Conservation (phyloP, 2,329 filamentous ascomycete species). For the Diplodia sapinea region DNA sequence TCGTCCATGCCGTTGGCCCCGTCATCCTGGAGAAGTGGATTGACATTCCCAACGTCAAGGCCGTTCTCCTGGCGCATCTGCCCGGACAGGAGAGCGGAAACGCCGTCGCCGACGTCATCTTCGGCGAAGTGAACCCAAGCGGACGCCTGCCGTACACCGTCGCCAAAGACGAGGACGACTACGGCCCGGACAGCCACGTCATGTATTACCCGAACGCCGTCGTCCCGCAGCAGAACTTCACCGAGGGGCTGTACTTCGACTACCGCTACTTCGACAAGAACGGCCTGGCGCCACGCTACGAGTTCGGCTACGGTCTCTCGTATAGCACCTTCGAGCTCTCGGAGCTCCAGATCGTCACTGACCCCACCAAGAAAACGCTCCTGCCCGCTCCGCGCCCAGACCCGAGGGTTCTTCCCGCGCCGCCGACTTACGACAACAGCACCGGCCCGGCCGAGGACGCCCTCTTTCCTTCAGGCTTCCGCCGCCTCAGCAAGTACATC, state of each 20-base stretch:
- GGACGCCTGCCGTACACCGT: slow-evolving; percentile 49
- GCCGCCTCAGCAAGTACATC: slow-evolving; percentile 70
- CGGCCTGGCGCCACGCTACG: slow-evolving; percentile 40
- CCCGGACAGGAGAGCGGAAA: slow-evolving; percentile 52
- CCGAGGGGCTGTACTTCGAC: slow-evolving; percentile 60
- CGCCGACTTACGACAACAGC: slow-evolving; percentile 38
- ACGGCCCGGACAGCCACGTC: slow-evolving; percentile 39
- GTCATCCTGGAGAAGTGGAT: slow-evolving; percentile 82
- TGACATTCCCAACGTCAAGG: slow-evolving; percentile 57
- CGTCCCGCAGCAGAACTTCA: slow-evolving; percentile 56
- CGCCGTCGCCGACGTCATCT: slow-evolving; percentile 49
- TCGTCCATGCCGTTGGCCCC: slow-evolving; percentile 85
- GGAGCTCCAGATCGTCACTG: slow-evolving; percentile 41
- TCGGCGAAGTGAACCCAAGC: slow-evolving; percentile 48
- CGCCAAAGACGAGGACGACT: slow-evolving; percentile 44
- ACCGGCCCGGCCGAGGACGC: slow-evolving; percentile 63
- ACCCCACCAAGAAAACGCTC: slow-evolving; percentile 50
- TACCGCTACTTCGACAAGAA: slow-evolving; percentile 58
- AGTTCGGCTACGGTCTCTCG: slow-evolving; percentile 48
- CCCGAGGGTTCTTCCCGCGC: slow-evolving; percentile 27
- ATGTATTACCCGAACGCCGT: slow-evolving; percentile 48
- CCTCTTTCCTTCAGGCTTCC: slow-evolving; percentile 66
- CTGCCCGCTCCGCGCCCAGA: slow-evolving; percentile 39
- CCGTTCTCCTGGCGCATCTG: slow-evolving; percentile 50
- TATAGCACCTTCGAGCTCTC: slow-evolving; percentile 44